Percentiles rank a stretch among this genome's conserved stretches.
Evolutionary conservation across 805 yeast genomes (phyloP).

Genomic region (Yueomyces sinensis): DNA sequence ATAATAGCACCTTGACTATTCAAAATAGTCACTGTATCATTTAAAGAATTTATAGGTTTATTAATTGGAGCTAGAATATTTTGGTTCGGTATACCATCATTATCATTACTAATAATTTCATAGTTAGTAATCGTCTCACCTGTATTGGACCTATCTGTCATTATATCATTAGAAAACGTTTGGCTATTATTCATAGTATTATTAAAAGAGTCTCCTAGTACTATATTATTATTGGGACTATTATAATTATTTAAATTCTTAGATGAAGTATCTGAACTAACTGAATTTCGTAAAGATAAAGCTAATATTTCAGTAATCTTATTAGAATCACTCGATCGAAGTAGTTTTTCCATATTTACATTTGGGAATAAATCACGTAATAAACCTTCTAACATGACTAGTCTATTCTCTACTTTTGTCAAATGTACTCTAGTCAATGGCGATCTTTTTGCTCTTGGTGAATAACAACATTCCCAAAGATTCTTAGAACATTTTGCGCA

Average conservation of each 20-base stretch:
- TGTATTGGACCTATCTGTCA: not conserved
- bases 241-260: too few species aligned
- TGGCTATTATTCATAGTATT: not conserved
- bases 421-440: conserved; percentile 74
- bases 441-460: conserved; percentile 65
- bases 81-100: too few species aligned
- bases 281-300: not conserved
- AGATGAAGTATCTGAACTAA: not conserved
- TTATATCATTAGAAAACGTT: too few species aligned
- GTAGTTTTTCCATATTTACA: conserved; percentile 30
- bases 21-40: not conserved
- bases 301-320: too few species aligned
- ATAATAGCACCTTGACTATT: too few species aligned
- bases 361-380: conserved; percentile 33
- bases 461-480: conserved; percentile 62
- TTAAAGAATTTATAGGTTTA: not conserved
- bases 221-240: not conserved
- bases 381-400: conserved; percentile 33
- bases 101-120: not conserved
- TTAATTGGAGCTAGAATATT: too few species aligned
- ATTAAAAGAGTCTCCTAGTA: not conserved
- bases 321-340: conserved; percentile 2
- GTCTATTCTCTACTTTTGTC: conserved; percentile 57
- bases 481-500: conserved; percentile 66
- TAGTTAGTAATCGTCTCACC: not conserved